phyloP scores from a whole-genome alignment of 495 filamentous ascomycete species.

The Neurospora sp. region DNA sequence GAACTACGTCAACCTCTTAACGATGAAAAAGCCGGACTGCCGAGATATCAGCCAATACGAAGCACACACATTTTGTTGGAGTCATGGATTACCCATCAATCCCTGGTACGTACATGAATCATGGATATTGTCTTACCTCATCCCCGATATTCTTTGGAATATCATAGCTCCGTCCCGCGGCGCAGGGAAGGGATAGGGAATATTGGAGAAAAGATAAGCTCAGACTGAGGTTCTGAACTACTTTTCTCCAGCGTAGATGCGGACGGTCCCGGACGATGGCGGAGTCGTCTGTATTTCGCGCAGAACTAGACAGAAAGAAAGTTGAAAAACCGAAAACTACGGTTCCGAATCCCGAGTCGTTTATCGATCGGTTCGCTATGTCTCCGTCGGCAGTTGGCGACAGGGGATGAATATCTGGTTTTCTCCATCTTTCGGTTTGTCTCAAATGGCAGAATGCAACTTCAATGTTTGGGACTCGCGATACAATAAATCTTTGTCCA shows the following conservation, averaged over 20 bases:
- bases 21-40: not conserved
- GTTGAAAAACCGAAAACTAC: not conserved
- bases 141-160: not conserved
- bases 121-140: not conserved
- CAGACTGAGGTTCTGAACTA: not conserved
- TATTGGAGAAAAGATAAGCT: not conserved
- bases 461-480: not conserved
- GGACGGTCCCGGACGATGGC: not conserved
- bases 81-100: not conserved
- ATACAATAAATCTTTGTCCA: not conserved
- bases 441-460: not conserved
- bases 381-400: not conserved
- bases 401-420: not conserved
- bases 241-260: not conserved
- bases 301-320: not conserved
- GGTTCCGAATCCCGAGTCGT: not conserved
- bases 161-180: not conserved
- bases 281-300: not conserved
- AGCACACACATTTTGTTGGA: not conserved
- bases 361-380: not conserved
- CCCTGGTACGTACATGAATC: not conserved
- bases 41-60: not conserved
- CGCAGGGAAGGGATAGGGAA: not conserved
- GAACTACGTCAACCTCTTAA: not conserved
- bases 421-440: not conserved